These are phyloP conservation scores for Echites panduratus DNA, from an alignment of 257 asterid genomes.

Conservation along the genomic window DNA sequence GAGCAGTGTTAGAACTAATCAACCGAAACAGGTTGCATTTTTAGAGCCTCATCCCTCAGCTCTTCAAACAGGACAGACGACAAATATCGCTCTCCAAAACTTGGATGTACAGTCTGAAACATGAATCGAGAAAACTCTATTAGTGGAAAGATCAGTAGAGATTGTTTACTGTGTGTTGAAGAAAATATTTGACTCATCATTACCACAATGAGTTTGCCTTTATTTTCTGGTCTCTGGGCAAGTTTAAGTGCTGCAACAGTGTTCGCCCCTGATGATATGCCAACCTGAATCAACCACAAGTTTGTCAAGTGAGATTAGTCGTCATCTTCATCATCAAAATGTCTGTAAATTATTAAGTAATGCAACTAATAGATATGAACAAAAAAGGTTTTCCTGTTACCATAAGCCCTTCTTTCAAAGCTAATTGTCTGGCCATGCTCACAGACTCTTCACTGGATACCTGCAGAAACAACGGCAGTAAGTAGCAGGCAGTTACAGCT, in stretches of 20 bases:
- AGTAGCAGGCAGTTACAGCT: not conserved
- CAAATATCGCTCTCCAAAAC: conserved; percentile 89
- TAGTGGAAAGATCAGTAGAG: not conserved
- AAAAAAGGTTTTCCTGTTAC: conserved; percentile 26
- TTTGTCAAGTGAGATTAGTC: not conserved
- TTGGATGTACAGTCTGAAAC: conserved; percentile 79
- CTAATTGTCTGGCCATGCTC: conserved; percentile 83
- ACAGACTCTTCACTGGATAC: conserved; percentile 92
- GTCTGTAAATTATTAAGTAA: not conserved
- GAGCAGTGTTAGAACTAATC: conserved; percentile 34
- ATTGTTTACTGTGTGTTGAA: not conserved
- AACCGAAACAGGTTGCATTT: conserved; percentile 89
- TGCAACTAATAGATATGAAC: not conserved
- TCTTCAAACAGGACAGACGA: conserved; percentile 83
- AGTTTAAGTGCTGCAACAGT: conserved; percentile 87
- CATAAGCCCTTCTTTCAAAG: conserved; percentile 89
- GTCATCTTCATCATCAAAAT: not conserved
- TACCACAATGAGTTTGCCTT: conserved; percentile 97
- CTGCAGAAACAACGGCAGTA: conserved; percentile 27
- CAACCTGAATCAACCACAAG: conserved; percentile 45
- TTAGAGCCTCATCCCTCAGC: conserved; percentile 79
- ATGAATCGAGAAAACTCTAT: too few relatives aligned
- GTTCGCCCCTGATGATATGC: conserved; percentile 97
- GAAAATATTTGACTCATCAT: conserved; percentile 4
- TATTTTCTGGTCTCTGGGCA: conserved; percentile 81